Evolutionary conservation across 257 asterid species (phyloP), one percentile per base, ranked within the genome.

Genomic region (Petrea volubilis): DNA sequence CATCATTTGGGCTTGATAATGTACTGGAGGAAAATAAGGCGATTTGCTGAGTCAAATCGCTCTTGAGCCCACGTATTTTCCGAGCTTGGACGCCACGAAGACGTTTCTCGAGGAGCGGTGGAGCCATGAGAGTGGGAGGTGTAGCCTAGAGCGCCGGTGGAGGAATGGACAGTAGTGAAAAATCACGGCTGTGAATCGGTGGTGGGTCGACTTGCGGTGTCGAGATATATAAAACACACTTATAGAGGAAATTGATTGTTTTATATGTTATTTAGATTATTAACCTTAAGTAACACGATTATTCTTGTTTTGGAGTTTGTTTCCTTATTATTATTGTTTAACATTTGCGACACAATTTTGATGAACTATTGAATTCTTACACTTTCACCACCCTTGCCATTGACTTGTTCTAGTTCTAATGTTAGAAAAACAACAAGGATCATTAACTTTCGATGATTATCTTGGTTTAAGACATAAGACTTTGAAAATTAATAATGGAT

Each of bases 71-170:
- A 86, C 97, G 14, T 93, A 88, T 79, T 93, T 85, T 74, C 98
- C 98, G 59, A 90, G 97, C 47, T 76, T 93, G 82, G 98, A 90
- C 63, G 98, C 93, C 0, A 97, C 98, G 1, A 93, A 93, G 86
- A 90, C 96, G 41, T 93, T 93, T 80, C 81, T 90, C 4, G 98
- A 96, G 15, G 92, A 85, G 38, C 68, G 82, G 60, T 81, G 94
- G 96, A 77, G 90, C 70, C 87, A 68, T 56, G 88, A 77, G 7
- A 38, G 73, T 3, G 80, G 75, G 18, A 51, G 75, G 62, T 23
- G 31, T 72, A 73, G 79, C 14, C 76, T 68, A 55, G 68, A 73
- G 57, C 52, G 70, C 40, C 70, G 66, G 64, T 66, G 55, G 31
- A 12, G 70, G 62, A 57, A 21, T 44, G 65, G 2, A 20, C 44